phyloP scores from a whole-genome alignment of 2,329 filamentous ascomycete species.

The Microdochium trichocladiopsis region DNA sequence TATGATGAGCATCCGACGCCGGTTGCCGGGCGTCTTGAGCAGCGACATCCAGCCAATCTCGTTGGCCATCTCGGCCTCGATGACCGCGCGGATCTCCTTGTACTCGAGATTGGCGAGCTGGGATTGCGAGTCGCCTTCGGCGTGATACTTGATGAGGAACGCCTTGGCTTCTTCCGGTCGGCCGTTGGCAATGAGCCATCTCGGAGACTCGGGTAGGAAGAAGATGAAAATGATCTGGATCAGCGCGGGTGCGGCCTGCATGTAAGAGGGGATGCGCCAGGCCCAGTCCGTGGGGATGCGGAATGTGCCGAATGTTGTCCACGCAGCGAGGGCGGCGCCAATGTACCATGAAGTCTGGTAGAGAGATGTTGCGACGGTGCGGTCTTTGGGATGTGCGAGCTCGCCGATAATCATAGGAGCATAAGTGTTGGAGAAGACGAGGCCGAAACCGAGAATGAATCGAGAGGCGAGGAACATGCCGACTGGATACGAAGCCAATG shows the following conservation, averaged over 20 bases:
- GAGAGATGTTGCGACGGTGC: background rate
- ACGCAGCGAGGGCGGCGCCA: constrained; percentile 47
- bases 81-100: constrained; percentile 4
- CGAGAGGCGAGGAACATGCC: background rate
- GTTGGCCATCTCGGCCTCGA: background rate
- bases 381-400: background rate
- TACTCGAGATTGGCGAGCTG: constrained; percentile 33
- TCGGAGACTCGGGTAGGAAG: background rate
- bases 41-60: background rate
- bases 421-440: background rate
- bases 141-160: constrained; percentile 24
- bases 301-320: constrained; percentile 37
- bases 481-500: background rate
- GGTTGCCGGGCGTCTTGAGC: background rate
- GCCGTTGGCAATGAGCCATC: background rate
- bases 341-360: constrained; percentile 16
- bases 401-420: background rate
- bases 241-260: background rate
- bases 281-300: constrained; percentile 20
- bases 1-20: background rate
- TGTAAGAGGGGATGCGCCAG: background rate
- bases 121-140: constrained; percentile 36
- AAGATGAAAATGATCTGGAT: background rate
- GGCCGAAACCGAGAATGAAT: background rate
- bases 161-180: background rate